These are phyloP conservation scores for Pestalotiopsis sp. DNA, from an alignment of 2,329 filamentous ascomycete genomes.

Conservation along the genomic window DNA sequence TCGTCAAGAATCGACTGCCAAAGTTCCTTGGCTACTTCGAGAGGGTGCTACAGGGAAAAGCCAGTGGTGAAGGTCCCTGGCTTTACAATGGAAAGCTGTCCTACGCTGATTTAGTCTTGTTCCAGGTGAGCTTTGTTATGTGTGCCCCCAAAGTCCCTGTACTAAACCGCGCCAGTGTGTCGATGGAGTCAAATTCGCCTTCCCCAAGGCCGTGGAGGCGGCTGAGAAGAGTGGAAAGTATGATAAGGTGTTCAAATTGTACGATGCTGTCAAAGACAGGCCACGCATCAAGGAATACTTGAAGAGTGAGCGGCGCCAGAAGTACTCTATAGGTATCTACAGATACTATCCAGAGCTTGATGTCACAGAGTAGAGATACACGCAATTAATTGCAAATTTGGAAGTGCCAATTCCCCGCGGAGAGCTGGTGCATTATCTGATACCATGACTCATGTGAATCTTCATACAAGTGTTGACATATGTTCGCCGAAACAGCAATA, in stretches of 20 bases:
- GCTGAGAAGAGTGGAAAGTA: constrained; percentile 58
- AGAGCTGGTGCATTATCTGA: no score
- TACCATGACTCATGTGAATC: no score
- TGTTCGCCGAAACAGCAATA: no score
- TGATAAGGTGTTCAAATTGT: constrained; percentile 61
- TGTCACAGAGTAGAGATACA: constrained; percentile 3
- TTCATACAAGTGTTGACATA: no score
- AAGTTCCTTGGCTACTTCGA: constrained; percentile 75
- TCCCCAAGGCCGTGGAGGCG: constrained; percentile 64
- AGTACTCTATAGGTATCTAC: constrained; percentile 67
- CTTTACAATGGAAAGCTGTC: constrained; percentile 65
- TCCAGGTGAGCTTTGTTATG: constrained; percentile 53
- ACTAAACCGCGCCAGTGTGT: constrained; percentile 38
- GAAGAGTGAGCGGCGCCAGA: constrained; percentile 59
- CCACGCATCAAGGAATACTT: constrained; percentile 70
- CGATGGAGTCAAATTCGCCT: constrained; percentile 64
- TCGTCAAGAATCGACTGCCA: constrained; percentile 62
- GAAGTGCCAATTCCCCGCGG: no score
- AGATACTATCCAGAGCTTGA: constrained; percentile 75
- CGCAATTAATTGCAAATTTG: no score
- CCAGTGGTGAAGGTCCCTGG: constrained; percentile 60
- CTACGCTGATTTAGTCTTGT: constrained; percentile 73
- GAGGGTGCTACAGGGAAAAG: constrained; percentile 59
- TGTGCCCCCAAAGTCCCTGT: neutral
- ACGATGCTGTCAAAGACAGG: constrained; percentile 61